Percentiles rank a stretch among this genome's conserved stretches.
These are phyloP conservation scores for Hysterium pulicare DNA, from an alignment of 2,329 filamentous ascomycete genomes.

Conservation along the genomic window DNA sequence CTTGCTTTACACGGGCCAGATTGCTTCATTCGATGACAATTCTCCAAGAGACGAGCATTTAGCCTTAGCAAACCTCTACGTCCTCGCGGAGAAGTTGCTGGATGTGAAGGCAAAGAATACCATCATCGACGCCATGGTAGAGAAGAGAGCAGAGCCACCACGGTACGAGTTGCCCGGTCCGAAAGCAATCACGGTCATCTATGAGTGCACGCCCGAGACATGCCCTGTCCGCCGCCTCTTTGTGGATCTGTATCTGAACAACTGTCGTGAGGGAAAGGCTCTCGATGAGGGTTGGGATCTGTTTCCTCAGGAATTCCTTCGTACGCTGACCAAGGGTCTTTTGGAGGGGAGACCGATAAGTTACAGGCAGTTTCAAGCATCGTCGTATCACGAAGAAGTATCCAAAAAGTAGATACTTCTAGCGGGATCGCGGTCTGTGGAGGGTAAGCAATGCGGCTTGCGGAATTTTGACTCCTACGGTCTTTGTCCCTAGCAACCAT, in stretches of 20 bases:
- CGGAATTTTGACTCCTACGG: no score
- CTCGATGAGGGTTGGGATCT: neutral
- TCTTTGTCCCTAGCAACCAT: no score
- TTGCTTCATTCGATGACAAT: neutral
- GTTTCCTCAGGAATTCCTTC: constrained; percentile 9
- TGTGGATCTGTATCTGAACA: constrained; percentile 12
- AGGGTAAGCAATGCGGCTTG: no score
- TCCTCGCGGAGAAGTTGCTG: constrained; percentile 15
- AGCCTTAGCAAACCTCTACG: constrained; percentile 14
- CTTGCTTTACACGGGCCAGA: neutral
- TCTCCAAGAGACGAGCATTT: neutral
- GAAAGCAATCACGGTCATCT: constrained; percentile 8
- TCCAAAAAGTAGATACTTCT: no score
- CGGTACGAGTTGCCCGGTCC: neutral
- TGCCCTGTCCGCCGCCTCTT: constrained; percentile 13
- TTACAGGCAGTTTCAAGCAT: no score
- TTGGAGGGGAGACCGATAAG: no score
- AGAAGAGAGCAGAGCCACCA: constrained; percentile 4
- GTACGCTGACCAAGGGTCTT: no score
- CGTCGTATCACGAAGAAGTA: no score
- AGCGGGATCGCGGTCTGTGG: no score
- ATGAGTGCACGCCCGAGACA: constrained; percentile 7
- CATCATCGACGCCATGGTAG: constrained; percentile 16
- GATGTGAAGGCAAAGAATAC: constrained; percentile 21
- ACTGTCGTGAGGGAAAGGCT: constrained; percentile 5